phyloP scores from a whole-genome alignment of 2,329 filamentous ascomycete species.

The Apiospora malaysiana region DNA sequence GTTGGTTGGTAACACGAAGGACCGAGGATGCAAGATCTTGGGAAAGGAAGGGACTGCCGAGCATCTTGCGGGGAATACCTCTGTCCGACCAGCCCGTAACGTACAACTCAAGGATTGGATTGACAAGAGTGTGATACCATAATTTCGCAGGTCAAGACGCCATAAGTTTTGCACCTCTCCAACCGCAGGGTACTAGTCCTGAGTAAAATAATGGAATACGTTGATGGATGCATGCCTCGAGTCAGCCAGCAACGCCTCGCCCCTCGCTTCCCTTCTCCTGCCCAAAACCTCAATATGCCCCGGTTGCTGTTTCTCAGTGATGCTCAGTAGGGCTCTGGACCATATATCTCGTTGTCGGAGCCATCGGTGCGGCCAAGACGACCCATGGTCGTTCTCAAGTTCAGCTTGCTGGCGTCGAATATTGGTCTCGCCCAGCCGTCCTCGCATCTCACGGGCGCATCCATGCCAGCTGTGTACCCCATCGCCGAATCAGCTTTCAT shows the following conservation, averaged over 20 bases:
- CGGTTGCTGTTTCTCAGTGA: too few relatives aligned
- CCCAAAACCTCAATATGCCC: background rate
- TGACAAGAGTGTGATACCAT: background rate
- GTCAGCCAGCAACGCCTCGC: background rate
- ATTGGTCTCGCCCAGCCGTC: background rate
- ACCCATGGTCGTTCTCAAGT: background rate
- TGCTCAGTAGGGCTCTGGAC: background rate
- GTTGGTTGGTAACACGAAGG: background rate
- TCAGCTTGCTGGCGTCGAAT: slow-evolving; percentile 1
- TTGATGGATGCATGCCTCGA: background rate
- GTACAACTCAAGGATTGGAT: background rate
- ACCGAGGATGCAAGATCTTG: background rate
- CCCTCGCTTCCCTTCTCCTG: background rate
- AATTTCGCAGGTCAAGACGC: too few relatives aligned
- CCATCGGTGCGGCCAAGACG: background rate
- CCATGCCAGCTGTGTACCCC: background rate
- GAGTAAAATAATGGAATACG: too few relatives aligned
- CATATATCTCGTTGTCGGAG: background rate
- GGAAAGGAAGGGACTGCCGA: background rate
- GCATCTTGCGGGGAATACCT: background rate
- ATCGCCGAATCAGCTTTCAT: background rate
- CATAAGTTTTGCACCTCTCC: too few relatives aligned
- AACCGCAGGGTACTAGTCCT: too few relatives aligned
- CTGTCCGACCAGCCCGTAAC: background rate
- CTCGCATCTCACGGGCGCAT: background rate